A percentile compares a stretch with the other conserved stretches of the same genome.
phyloP scores from a whole-genome alignment of 2,329 filamentous ascomycete genomes.

The Fusarium zealandicum region DNA sequence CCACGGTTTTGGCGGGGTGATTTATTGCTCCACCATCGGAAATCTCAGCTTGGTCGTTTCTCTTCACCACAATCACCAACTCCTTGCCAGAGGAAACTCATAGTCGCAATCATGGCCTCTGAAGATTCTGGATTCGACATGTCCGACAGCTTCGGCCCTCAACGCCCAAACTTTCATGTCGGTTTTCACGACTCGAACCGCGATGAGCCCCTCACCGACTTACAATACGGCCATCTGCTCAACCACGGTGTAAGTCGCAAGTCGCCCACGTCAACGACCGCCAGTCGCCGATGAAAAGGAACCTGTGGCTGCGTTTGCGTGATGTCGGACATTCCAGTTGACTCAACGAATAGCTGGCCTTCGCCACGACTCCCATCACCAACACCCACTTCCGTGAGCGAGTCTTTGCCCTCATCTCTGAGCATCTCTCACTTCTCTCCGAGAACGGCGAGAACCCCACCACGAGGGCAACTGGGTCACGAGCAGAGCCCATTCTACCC shows the following conservation, averaged over 20 bases:
- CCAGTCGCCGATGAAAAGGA: not conserved
- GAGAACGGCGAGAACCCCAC: conserved; percentile 48
- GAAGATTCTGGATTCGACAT: conserved; percentile 31
- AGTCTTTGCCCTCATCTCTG: conserved; percentile 67
- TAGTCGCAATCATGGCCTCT: conserved; percentile 35
- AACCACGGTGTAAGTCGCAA: conserved; percentile 68
- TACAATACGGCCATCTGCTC: conserved; percentile 71
- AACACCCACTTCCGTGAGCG: conserved; percentile 75
- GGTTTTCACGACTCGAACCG: conserved; percentile 76
- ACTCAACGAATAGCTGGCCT: conserved; percentile 68
- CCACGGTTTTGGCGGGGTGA: conserved; percentile 39
- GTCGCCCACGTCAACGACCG: conserved; percentile 6
- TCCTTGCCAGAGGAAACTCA: not conserved
- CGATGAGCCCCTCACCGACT: conserved; percentile 65
- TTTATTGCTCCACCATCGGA: conserved; percentile 38
- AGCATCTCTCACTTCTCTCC: conserved; percentile 59
- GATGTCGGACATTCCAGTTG: conserved; percentile 19
- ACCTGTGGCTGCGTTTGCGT: not conserved
- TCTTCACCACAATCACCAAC: conserved; percentile 10
- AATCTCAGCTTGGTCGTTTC: conserved; percentile 35
- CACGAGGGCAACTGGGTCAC: conserved; percentile 54
- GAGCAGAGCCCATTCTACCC: conserved; percentile 65
- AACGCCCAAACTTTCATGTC: conserved; percentile 66
- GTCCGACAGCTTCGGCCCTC: conserved; percentile 40
- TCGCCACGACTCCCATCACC: conserved; percentile 80